Base-by-base conservation (phyloP, 139 green algal species). In the Chlorella sp. region DNA sequence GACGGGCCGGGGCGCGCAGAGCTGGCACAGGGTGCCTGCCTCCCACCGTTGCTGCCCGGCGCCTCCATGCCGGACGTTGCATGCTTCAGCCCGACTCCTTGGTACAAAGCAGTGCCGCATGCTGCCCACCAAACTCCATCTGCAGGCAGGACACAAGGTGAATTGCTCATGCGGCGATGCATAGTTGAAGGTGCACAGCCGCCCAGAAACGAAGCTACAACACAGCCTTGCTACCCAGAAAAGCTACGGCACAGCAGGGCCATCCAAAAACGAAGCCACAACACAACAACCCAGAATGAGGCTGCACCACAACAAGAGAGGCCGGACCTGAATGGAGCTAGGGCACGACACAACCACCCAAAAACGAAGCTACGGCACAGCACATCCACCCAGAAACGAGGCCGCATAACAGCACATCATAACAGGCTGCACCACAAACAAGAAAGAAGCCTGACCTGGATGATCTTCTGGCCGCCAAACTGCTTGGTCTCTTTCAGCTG, bases 71-170 rank as follows among this genome's bases (percentile, higher is more conserved):
- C 48, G 48, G 48, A n/a, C 9, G 48, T 9, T 57, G 48, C 48
- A 57, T 9, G 5, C 48, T 9, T 57, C 48, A 57, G 9, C 9
- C 48, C 48, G 9, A 16, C 48, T 57, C 9, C 48, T 57, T 57
- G 48, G 48, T 57, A 34, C 90, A 91, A 48, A 96, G 90, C 90
- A 98, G 85, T 39, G 92, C 92, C 0, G 91, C 95, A 85, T 97
- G 95, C 94, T 98, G 96, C 2, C 96, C 96, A 36, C 96, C 96
- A 88, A 98, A 96, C 60, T 95, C 89, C 57, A 98, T 39, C 81
- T 87, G 81, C 69, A 95, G 7, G 28, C 96, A 91, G 16, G 83
- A 75, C 16, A 89, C 75, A 39, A 93, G 88, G 37, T 92, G 91
- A 30, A 0, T 2, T 32, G 5, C 32, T 0, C 1, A 1, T 36